Conservation (phyloP, 768 basidiomycete genomes). For the Macrolepiota albuminosa region DNA sequence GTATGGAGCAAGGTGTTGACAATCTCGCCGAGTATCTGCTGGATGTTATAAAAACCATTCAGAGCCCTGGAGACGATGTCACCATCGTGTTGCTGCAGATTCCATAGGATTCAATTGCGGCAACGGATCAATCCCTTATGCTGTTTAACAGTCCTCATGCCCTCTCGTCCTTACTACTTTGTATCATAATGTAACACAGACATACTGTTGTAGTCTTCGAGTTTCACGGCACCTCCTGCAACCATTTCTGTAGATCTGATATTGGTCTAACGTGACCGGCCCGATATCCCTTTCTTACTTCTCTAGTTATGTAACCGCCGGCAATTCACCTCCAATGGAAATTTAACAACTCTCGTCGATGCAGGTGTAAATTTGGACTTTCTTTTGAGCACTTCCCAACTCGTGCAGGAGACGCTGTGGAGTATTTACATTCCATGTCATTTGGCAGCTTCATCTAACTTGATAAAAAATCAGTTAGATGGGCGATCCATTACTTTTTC, state of each 20-base stretch:
- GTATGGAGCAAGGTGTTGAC: slow-evolving; percentile 15
- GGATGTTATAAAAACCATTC: slow-evolving; percentile 17
- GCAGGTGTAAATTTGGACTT: no score
- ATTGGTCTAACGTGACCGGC: not conserved
- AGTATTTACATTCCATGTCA: not conserved
- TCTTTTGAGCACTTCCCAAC: not conserved
- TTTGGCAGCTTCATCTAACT: not conserved
- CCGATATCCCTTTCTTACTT: not conserved
- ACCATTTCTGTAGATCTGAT: no score
- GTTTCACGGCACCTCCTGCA: not conserved
- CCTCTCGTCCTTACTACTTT: not conserved
- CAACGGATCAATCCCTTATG: not conserved
- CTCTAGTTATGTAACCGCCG: not conserved
- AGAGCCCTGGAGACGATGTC: slow-evolving; percentile 30
- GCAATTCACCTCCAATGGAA: not conserved
- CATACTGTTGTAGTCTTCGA: not conserved
- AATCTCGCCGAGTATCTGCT: slow-evolving; percentile 27
- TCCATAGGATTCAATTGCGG: not conserved
- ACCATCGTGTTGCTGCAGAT: slow-evolving; percentile 27
- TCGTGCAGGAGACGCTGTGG: not conserved
- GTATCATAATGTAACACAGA: not conserved
- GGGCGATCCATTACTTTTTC: not conserved
- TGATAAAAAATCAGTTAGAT: not conserved
- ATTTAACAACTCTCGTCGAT: not conserved
- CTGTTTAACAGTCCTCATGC: not conserved